Conservation (phyloP, 139 green algal genomes). For the Chlamydomonas asymmetrica region DNA sequence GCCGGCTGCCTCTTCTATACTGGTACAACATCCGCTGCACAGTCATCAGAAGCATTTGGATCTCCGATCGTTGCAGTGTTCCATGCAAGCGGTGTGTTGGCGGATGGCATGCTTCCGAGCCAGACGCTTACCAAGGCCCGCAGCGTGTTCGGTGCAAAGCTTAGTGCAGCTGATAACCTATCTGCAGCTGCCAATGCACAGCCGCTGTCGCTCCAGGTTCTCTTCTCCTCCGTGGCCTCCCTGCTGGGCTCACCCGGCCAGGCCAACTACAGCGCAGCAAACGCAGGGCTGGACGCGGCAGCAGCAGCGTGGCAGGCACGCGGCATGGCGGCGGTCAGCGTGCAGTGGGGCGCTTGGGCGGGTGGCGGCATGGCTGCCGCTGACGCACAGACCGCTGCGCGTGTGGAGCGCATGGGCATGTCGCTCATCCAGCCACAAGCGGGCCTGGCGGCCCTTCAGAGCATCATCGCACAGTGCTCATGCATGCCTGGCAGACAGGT, state of each 20-base stretch:
- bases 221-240: conserved; percentile 70
- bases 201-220: conserved; percentile 32
- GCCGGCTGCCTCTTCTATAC: too few species aligned
- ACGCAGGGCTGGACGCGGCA: conserved; percentile 66
- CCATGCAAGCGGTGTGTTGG: conserved; percentile 64
- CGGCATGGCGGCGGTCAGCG: conserved; percentile 49
- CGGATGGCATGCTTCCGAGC: conserved; percentile 56
- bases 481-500: neutral
- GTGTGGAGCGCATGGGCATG: conserved; percentile 63
- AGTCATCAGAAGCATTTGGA: too few species aligned
- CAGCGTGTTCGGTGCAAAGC: conserved; percentile 56
- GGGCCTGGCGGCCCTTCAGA: conserved; percentile 49
- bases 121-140: conserved; percentile 49
- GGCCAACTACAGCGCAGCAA: conserved; percentile 82
- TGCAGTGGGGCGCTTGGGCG: conserved; percentile 86
- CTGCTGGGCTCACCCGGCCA: conserved; percentile 78
- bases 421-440: conserved; percentile 44
- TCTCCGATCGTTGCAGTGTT: conserved; percentile 42
- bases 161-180: conserved; percentile 21
- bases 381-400: conserved; percentile 40
- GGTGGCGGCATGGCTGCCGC: conserved; percentile 56
- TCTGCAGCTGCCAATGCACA: conserved; percentile 12
- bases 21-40: too few species aligned
- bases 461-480: neutral
- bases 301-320: conserved; percentile 18